Evolutionary conservation across 2,329 filamentous ascomycete genomes (phyloP), one percentile per base, ranked within the genome.

Genomic region (Davidsoniella eucalypti): DNA sequence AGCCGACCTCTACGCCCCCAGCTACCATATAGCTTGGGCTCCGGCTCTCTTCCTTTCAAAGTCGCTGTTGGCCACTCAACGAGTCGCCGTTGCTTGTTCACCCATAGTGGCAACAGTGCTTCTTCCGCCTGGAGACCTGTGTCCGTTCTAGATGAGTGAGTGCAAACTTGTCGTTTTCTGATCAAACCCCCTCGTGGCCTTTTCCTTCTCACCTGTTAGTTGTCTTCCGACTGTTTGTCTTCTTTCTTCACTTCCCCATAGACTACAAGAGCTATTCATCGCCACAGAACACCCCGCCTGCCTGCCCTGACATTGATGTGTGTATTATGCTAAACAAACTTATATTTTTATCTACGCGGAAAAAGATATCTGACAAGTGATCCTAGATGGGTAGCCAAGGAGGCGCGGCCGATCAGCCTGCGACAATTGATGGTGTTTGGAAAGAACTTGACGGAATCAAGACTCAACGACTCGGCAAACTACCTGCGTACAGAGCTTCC

Each of bases 401-500:
- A 94, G 63, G 88, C 88, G 45, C 78, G 87, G 48, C 92, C 92
- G n/a, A 95, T 98, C 62, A 94, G 87, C 67, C 69, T 98, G 59
- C 84, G 92, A 52, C 92, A 96, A 67, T 76, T 98, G 59, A 96
- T 94, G 68, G 93, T 96, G 60, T 98, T 96, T 65, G 92, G 92
- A 26, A 82, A 92, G 44, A 93, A 88, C 18, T 69, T 98, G 61
- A 95, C 88, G 44, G 88, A 96, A 66, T 74, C 80, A 47, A 82
- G 93, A 52, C 73, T 98, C 54, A 77, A 98, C 57, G 88, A 85
- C 67, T 95, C 88, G 41, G 92, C 92, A 54, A 98, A 98, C 67
- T 98, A 98, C 70, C 88, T 96, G 48, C 84, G 92, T 52, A 87
- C 87, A 4, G 92, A 98, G 68, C 76, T 98, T 48, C 90, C 90